Evolutionary conservation across 192 early-diverging fungal species (phyloP), one percentile per base, ranked within the genome.

Genomic region (Coemansia furcata): DNA sequence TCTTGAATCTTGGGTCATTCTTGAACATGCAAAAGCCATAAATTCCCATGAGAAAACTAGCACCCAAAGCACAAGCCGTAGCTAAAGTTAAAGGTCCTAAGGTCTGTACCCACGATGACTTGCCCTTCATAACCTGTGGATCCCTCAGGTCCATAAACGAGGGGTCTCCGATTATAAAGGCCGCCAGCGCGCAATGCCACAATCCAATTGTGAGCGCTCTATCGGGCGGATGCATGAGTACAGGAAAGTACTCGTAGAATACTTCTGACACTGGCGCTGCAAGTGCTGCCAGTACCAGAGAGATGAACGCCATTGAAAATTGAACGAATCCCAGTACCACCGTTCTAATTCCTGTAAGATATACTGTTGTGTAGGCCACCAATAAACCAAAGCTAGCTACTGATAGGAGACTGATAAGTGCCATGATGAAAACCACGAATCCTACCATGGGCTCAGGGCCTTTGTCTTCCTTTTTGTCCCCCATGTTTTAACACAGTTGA

Each of bases 281-380:
- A n/a, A 60, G 35, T 3, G 21, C 17, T 33, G 36, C 36, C 4
- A 60, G 17, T 36, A 39, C 23, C 14, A 60, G 30, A 2, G 58
- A 17, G 23, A 55, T 55, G 14, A 60, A 38, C 10, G 12, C 58
- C 58, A 60, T 60, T 38, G 58, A 60, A 15, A 60, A 60, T 38
- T 60, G 58, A n/a, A 60, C 36, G 35, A 60, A 60, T 19, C 58
- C 58, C 17, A 38, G 58, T 4, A 60, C 58, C 17, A 60, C 58
- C 19, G 35, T 23, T 36, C 10, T 36, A 19, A 38, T 36, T 14
- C 58, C 58, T 4, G 17, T 38, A 32, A 60, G 8, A 6, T 60
- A 60, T 3, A 39, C 19, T 23, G 58, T 38, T 38, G 58, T 60
- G 17, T 60, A 60, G 6, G 58, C 58, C 9, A 60, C 58, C 58